Percentiles rank a stretch among this genome's conserved stretches.
phyloP scores from a whole-genome alignment of 2,329 filamentous ascomycete genomes.

The Monilinia polystroma region DNA sequence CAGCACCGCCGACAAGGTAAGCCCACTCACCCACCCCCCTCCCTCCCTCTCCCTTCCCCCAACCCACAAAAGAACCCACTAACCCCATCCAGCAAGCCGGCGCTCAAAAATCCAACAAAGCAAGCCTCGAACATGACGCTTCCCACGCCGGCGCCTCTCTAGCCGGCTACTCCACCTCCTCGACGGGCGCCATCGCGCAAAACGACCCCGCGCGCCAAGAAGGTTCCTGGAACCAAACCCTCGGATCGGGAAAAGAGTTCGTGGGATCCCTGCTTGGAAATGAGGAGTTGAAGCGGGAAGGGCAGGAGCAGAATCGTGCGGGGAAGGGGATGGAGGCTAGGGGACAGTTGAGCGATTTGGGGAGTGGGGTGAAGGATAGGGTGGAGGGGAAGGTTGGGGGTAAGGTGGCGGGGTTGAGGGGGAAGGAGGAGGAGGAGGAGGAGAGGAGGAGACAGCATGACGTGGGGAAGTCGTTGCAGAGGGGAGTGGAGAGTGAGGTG shows the following conservation, averaged over 20 bases:
- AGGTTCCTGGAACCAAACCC: slow-evolving; percentile 83
- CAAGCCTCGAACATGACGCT: slow-evolving; percentile 65
- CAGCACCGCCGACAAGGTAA: slow-evolving; percentile 60
- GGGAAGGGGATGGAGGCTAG: slow-evolving; percentile 81
- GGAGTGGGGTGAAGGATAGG: slow-evolving; percentile 65
- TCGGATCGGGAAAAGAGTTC: slow-evolving; percentile 82
- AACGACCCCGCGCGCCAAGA: slow-evolving; percentile 70
- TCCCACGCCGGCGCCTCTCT: slow-evolving; percentile 74
- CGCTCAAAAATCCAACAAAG: slow-evolving; percentile 61
- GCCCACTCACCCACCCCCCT: slow-evolving; percentile 22
- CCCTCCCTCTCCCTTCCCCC: not conserved
- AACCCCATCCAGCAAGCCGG: slow-evolving; percentile 24
- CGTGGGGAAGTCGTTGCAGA: slow-evolving; percentile 78
- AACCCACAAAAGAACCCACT: slow-evolving; percentile 10
- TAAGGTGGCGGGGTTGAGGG: slow-evolving; percentile 69
- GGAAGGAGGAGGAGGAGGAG: slow-evolving; percentile 66
- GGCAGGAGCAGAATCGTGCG: slow-evolving; percentile 73
- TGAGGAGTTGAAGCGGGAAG: slow-evolving; percentile 72
- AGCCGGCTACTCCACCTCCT: slow-evolving; percentile 68
- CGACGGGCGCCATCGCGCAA: slow-evolving; percentile 66
- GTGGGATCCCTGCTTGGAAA: slow-evolving; percentile 73
- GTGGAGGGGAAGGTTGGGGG: slow-evolving; percentile 69
- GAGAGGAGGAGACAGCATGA: slow-evolving; percentile 70
- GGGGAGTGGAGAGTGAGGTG: slow-evolving; percentile 78
- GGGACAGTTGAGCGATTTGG: slow-evolving; percentile 75